Conservation (phyloP, 805 yeast genomes). For the Maudiozyma barnettii region DNA sequence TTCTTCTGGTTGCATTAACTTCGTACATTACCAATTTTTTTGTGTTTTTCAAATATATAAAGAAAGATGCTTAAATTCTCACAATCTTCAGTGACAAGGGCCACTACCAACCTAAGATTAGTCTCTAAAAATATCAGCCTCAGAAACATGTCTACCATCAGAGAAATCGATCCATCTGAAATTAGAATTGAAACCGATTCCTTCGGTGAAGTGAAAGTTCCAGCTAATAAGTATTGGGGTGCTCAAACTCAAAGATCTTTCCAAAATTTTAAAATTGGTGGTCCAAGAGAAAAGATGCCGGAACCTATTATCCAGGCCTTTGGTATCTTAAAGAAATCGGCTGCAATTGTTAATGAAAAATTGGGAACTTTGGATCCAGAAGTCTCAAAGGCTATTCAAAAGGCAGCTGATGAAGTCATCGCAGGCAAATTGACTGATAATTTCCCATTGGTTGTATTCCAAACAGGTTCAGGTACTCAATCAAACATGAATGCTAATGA, state of each 20-base stretch:
- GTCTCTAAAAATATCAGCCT: background rate
- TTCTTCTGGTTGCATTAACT: too few species aligned
- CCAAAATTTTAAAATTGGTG: constrained; percentile 94
- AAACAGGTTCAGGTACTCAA: constrained; percentile 98
- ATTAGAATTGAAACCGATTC: constrained; percentile 83
- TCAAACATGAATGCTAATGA: constrained; percentile 98
- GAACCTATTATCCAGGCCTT: constrained; percentile 84
- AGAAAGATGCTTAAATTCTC: background rate
- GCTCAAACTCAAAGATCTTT: constrained; percentile 95
- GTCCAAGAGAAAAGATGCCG: constrained; percentile 81
- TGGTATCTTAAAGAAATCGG: constrained; percentile 88
- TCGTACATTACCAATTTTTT: background rate
- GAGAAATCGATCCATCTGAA: constrained; percentile 1
- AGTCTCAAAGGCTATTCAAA: constrained; percentile 73
- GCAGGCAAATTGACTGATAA: constrained; percentile 88
- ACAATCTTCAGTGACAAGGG: background rate
- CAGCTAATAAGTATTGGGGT: constrained; percentile 85
- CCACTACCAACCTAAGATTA: background rate
- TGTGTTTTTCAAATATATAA: background rate
- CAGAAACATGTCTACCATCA: constrained; percentile 1
- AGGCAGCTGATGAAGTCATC: constrained; percentile 91
- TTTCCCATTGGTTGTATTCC: constrained; percentile 97
- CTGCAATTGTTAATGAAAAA: constrained; percentile 80
- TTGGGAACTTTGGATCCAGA: constrained; percentile 80
- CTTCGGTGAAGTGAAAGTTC: constrained; percentile 92